phyloP scores from a whole-genome alignment of 441 rosid species.

The Brassica hybrid region DNA sequence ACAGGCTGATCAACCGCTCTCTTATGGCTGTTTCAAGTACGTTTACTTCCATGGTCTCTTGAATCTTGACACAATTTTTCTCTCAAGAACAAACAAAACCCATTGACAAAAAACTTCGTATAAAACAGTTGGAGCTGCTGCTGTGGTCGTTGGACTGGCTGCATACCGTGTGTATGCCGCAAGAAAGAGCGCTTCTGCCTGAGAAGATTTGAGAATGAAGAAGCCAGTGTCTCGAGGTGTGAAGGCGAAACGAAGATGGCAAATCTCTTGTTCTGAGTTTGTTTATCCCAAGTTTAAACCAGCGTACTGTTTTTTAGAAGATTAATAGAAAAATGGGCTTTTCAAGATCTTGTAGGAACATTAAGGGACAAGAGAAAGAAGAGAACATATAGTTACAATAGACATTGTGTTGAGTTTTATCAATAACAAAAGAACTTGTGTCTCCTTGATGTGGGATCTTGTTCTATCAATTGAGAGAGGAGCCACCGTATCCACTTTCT shows the following conservation, averaged over 20 bases:
- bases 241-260: too few relatives aligned
- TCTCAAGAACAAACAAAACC: background rate
- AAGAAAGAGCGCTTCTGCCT: constrained; percentile 75
- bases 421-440: constrained; percentile 25
- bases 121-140: constrained; percentile 94
- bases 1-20: constrained; percentile 87
- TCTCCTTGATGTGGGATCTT: constrained; percentile 4
- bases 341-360: constrained; percentile 34
- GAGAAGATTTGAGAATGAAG: constrained; percentile 35
- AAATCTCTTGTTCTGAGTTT: constrained; percentile 33
- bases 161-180: constrained; percentile 91
- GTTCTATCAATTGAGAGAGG: background rate
- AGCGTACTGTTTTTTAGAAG: constrained; percentile 31
- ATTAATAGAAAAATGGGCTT: constrained; percentile 22
- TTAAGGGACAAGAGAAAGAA: background rate
- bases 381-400: constrained; percentile 19
- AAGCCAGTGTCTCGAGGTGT: background rate
- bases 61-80: constrained; percentile 10
- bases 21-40: constrained; percentile 95
- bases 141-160: constrained; percentile 85
- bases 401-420: constrained; percentile 34
- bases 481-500: too few relatives aligned
- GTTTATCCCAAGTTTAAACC: constrained; percentile 10
- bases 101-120: constrained; percentile 3
- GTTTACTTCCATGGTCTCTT: constrained; percentile 24